Evolutionary conservation across 164 flowering plant genomes (phyloP).

Genomic region (Berberis vulgaris): DNA sequence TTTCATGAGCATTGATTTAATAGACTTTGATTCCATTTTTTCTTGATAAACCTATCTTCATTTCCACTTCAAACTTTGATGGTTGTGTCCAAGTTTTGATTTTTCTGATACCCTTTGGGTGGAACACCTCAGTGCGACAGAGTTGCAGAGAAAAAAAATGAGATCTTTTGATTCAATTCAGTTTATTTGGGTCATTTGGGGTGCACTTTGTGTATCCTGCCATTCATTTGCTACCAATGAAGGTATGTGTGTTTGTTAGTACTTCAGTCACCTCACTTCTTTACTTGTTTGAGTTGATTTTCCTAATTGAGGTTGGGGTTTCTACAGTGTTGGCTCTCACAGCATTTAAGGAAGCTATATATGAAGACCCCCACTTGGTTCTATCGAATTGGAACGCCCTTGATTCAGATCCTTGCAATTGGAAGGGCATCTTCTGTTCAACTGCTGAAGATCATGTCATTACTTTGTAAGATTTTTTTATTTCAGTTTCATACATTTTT

Average conservation of each 20-base stretch:
- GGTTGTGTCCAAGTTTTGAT: neutral
- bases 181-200: constrained; percentile 28
- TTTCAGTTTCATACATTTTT: neutral
- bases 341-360: constrained; percentile 16
- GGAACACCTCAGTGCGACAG: neutral
- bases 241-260: constrained; percentile 21
- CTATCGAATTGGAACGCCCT: constrained; percentile 16
- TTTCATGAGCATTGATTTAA: neutral
- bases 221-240: constrained; percentile 34
- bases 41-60: neutral
- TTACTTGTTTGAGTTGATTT: neutral
- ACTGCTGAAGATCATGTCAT: constrained; percentile 6
- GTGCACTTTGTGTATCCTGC: constrained; percentile 21
- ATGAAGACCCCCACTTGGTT: constrained; percentile 15
- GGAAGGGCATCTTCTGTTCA: constrained; percentile 14
- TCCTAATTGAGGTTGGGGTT: neutral
- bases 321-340: constrained; percentile 13
- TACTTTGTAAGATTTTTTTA: constrained; percentile 11
- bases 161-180: constrained; percentile 20
- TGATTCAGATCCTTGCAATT: constrained; percentile 18
- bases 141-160: constrained; percentile 23
- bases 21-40: no score
- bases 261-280: neutral
- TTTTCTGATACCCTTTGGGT: neutral
- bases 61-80: neutral